Percentiles rank a stretch among this genome's conserved stretches.
Conservation (phyloP, 495 filamentous ascomycete genomes). For the Aspergillus coremiiformis region DNA sequence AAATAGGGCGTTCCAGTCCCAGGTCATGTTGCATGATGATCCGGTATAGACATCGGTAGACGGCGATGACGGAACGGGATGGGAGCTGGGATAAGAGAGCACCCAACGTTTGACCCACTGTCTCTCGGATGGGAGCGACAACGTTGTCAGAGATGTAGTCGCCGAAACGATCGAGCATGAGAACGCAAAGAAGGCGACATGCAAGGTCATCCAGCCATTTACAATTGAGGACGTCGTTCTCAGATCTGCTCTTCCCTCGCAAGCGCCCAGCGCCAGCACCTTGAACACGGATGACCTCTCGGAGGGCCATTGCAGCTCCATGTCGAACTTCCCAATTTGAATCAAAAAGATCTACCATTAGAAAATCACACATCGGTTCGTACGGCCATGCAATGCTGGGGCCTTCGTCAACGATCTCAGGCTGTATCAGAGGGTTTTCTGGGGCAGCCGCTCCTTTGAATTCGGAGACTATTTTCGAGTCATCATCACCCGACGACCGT, state of each 20-base stretch:
- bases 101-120: slow-evolving; percentile 90
- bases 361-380: slow-evolving; percentile 86
- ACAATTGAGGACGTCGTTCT: slow-evolving; percentile 73
- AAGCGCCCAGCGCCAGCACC: slow-evolving; percentile 82
- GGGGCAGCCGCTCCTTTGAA: slow-evolving; percentile 73
- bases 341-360: slow-evolving; percentile 90
- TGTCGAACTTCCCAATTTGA: slow-evolving; percentile 94
- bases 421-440: slow-evolving; percentile 52
- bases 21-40: slow-evolving; percentile 90
- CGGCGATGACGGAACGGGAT: slow-evolving; percentile 62
- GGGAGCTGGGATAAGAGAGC: slow-evolving; percentile 77
- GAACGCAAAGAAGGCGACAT: slow-evolving; percentile 84
- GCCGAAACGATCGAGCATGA: slow-evolving; percentile 95
- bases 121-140: slow-evolving; percentile 91
- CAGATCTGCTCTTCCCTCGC: slow-evolving; percentile 56
- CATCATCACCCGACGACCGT: slow-evolving; percentile 70
- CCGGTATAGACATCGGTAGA: slow-evolving; percentile 72
- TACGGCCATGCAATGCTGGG: slow-evolving; percentile 74
- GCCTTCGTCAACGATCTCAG: slow-evolving; percentile 66
- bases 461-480: slow-evolving; percentile 86
- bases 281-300: slow-evolving; percentile 88
- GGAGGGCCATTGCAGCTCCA: slow-evolving; percentile 89
- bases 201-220: slow-evolving; percentile 89
- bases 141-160: slow-evolving; percentile 97
- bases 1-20: slow-evolving; percentile 59